Percentiles rank a stretch among this genome's conserved stretches.
Evolutionary conservation across 768 basidiomycete species (phyloP).

Genomic region (Udeniomyces megalosporus): DNA sequence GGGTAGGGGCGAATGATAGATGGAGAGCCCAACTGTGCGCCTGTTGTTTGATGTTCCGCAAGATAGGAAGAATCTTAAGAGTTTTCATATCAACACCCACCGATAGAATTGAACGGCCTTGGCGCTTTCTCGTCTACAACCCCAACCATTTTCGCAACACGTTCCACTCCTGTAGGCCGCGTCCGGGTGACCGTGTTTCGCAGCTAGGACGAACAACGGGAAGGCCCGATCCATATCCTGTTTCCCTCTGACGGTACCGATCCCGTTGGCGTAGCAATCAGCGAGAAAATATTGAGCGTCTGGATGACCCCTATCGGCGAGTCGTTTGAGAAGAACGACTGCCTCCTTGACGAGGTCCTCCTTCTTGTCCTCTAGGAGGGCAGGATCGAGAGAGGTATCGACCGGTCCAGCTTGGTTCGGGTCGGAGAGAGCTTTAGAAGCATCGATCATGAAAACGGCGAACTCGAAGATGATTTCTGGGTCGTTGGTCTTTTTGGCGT

Average conservation of each 20-base stretch:
- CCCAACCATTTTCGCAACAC: slow-evolving; percentile 99
- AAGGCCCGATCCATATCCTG: slow-evolving; percentile 97
- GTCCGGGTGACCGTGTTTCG: slow-evolving; percentile 93
- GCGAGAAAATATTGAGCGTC: slow-evolving; percentile 94
- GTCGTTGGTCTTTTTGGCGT: slow-evolving; percentile 97
- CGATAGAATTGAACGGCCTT: slow-evolving; percentile 83
- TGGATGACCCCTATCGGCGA: slow-evolving; percentile 86
- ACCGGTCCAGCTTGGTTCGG: no score
- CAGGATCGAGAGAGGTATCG: slow-evolving; percentile 38
- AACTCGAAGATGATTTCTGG: slow-evolving; percentile 97
- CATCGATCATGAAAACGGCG: slow-evolving; percentile 96
- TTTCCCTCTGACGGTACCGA: slow-evolving; percentile 70
- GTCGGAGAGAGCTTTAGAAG: slow-evolving; percentile 68
- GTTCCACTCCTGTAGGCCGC: slow-evolving; percentile 90
- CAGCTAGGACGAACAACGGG: slow-evolving; percentile 85
- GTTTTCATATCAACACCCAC: slow-evolving; percentile 25
- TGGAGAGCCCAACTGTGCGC: no score
- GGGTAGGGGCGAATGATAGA: no score
- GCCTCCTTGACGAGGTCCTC: slow-evolving; percentile 85
- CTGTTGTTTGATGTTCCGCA: no score
- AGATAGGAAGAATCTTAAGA: no score
- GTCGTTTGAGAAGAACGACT: slow-evolving; percentile 63
- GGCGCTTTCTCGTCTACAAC: slow-evolving; percentile 75
- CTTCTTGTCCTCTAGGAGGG: slow-evolving; percentile 21
- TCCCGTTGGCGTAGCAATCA: slow-evolving; percentile 97